Conservation (phyloP, 805 yeast species). For the Nakazawaea wickerhamii region DNA sequence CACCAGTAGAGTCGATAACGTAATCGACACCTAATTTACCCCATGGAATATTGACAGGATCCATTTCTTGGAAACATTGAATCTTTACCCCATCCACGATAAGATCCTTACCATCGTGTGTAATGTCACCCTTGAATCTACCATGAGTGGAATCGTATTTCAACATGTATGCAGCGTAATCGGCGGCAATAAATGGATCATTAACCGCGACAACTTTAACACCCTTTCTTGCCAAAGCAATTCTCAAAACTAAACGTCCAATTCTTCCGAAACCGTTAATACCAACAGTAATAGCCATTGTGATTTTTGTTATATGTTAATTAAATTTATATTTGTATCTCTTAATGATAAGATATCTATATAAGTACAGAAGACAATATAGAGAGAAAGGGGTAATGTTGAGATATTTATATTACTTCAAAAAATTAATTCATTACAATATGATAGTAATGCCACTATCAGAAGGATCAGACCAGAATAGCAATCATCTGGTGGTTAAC, state of each 20-base stretch:
- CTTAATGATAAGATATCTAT: neutral
- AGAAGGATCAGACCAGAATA: no score
- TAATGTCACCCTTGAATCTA: constrained; percentile 52
- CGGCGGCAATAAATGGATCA: constrained; percentile 64
- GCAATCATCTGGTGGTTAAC: no score
- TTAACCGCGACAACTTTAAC: constrained; percentile 61
- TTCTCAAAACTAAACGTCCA: constrained; percentile 64
- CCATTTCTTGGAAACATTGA: constrained; percentile 56
- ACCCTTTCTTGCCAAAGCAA: constrained; percentile 49
- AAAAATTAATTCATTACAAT: no score
- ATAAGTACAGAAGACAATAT: no score
- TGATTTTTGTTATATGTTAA: constrained; percentile 1
- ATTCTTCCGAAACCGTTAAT: constrained; percentile 73
- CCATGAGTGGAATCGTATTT: constrained; percentile 74
- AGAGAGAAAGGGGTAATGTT: no score
- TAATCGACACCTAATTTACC: constrained; percentile 55
- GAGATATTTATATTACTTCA: no score
- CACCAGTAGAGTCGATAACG: constrained; percentile 70
- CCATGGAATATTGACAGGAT: constrained; percentile 67
- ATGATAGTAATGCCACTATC: no score
- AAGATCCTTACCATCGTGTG: constrained; percentile 44
- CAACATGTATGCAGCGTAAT: constrained; percentile 71
- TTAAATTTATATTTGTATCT: neutral
- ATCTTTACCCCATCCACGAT: constrained; percentile 47
- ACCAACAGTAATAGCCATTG: constrained; percentile 55